phyloP scores from a whole-genome alignment of 371 early-diverging fungal genomes.

The Funneliformis caledonium region DNA sequence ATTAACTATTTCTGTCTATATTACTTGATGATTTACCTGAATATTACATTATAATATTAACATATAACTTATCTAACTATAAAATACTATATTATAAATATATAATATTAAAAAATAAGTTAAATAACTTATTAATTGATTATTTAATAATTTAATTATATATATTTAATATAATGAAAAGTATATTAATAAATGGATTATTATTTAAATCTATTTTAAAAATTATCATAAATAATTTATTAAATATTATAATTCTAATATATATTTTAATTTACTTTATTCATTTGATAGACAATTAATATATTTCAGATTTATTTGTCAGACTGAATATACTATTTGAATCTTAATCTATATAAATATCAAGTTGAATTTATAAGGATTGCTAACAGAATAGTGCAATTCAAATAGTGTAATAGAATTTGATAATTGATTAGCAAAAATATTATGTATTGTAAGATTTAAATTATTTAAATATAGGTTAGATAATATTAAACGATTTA shows the following conservation, averaged over 20 bases:
- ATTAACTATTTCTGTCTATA: background rate
- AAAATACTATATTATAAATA: no score
- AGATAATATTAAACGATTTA: no score
- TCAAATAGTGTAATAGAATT: no score
- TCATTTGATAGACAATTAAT: no score
- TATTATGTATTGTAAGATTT: no score
- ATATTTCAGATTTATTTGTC: background rate
- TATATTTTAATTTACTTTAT: no score
- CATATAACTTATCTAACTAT: background rate
- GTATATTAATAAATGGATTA: background rate
- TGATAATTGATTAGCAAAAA: no score
- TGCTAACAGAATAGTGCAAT: no score
- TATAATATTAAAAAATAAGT: background rate
- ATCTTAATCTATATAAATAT: background rate
- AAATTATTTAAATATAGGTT: no score
- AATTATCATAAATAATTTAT: background rate
- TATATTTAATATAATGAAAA: background rate
- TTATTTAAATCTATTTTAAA: background rate
- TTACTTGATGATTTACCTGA: background rate
- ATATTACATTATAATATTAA: background rate
- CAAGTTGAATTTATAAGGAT: no score
- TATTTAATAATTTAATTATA: background rate
- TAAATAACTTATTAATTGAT: background rate
- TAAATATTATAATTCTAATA: no score
- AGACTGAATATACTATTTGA: background rate